Conservation (phyloP, 371 early-diverging fungal species). For the Saksenaea oblongispora region DNA sequence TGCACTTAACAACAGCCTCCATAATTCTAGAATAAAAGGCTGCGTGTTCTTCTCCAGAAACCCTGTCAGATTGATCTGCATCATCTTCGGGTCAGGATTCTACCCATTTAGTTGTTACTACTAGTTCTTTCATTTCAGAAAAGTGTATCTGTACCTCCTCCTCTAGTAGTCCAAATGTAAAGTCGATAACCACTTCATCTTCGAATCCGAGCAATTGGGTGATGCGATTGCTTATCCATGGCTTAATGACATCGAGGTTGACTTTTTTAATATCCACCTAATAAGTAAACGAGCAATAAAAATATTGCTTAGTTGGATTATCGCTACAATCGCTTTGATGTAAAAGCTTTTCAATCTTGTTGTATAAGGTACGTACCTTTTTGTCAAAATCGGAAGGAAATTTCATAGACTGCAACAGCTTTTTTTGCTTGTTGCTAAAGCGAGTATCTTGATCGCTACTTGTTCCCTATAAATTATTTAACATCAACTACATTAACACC, state of each 20-base stretch:
- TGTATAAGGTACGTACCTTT: constrained; percentile 61
- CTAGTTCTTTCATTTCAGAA: neutral
- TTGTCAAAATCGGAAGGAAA: constrained; percentile 82
- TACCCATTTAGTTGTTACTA: constrained; percentile 14
- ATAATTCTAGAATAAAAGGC: constrained; percentile 83
- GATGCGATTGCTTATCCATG: constrained; percentile 85
- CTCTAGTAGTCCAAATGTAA: constrained; percentile 81
- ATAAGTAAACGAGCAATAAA: neutral
- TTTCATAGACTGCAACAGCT: constrained; percentile 76
- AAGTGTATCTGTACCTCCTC: constrained; percentile 51
- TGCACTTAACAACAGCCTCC: constrained; percentile 89
- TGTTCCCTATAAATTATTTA: constrained; percentile 58
- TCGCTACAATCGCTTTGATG: neutral
- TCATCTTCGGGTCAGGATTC: constrained; percentile 80
- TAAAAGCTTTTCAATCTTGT: neutral
- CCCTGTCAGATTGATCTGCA: constrained; percentile 96
- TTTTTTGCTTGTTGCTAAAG: constrained; percentile 89
- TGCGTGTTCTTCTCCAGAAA: constrained; percentile 87
- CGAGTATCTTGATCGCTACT: constrained; percentile 85
- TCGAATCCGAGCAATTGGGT: constrained; percentile 85
- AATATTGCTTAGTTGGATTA: constrained; percentile 5
- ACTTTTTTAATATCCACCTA: constrained; percentile 91
- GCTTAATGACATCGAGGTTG: constrained; percentile 81
- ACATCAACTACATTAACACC: neutral
- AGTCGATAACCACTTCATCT: constrained; percentile 92